A percentile compares a stretch with the other conserved stretches of the same genome.
phyloP scores from a whole-genome alignment of 2,329 filamentous ascomycete species.

The Sporothrix brasiliensis region DNA sequence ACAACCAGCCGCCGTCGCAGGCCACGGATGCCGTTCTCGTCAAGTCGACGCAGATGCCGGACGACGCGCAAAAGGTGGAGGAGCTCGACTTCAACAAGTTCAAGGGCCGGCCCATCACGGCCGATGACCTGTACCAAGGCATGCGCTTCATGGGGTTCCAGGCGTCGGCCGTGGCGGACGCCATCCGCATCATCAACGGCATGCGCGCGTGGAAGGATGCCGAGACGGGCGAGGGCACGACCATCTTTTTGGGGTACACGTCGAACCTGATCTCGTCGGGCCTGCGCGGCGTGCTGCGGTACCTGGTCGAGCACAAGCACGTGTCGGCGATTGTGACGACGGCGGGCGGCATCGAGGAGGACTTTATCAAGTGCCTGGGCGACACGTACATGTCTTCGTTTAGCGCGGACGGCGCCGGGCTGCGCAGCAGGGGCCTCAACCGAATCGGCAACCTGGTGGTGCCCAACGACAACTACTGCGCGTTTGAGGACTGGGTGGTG shows the following conservation, averaged over 20 bases:
- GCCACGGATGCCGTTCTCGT: conserved; percentile 83
- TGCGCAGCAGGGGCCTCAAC: conserved; percentile 86
- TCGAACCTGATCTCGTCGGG: conserved; percentile 97
- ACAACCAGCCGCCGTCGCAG: conserved; percentile 57
- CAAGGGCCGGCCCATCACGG: conserved; percentile 74
- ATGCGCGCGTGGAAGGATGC: conserved; percentile 88
- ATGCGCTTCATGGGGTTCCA: conserved; percentile 84
- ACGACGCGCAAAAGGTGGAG: conserved; percentile 76
- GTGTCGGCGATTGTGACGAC: conserved; percentile 94
- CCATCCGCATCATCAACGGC: conserved; percentile 87
- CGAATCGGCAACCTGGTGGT: conserved; percentile 95
- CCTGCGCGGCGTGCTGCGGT: conserved; percentile 85
- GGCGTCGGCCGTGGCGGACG: conserved; percentile 75
- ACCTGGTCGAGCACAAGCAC: conserved; percentile 89
- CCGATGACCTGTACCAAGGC: conserved; percentile 77
- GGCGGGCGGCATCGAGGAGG: conserved; percentile 92
- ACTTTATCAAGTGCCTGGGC: conserved; percentile 96
- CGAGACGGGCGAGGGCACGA: conserved; percentile 76
- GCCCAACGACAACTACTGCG: conserved; percentile 95
- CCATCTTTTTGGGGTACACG: conserved; percentile 96
- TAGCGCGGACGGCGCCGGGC: conserved; percentile 70
- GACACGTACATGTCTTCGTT: conserved; percentile 93
- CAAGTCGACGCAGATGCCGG: conserved; percentile 78
- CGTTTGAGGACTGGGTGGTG: conserved; percentile 96
- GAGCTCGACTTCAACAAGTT: conserved; percentile 92